Conservation (phyloP, 257 asterid species). For the Scutellaria galericulata region DNA sequence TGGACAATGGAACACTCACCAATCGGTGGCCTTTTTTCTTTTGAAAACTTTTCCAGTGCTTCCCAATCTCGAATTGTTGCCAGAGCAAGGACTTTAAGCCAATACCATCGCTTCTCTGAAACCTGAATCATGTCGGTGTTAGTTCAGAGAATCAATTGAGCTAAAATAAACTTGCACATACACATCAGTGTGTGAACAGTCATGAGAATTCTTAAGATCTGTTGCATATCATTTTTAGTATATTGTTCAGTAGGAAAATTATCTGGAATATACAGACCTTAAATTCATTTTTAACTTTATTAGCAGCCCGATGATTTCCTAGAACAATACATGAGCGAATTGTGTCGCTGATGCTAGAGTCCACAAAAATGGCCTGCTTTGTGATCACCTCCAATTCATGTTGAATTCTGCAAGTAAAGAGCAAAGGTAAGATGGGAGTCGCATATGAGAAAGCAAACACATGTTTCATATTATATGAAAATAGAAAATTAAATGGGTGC, state of each 20-base stretch:
- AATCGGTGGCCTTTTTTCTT: constrained; percentile 91
- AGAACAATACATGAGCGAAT: constrained; percentile 92
- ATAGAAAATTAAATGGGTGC: not conserved
- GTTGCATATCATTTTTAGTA: not conserved
- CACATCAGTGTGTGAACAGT: not conserved
- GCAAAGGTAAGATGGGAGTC: constrained; percentile 30
- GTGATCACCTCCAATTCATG: constrained; percentile 82
- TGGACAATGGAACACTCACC: constrained; percentile 50
- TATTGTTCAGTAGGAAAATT: constrained; percentile 20
- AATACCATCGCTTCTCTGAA: constrained; percentile 96
- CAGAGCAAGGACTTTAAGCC: constrained; percentile 96
- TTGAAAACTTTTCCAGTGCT: constrained; percentile 84
- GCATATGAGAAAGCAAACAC: constrained; percentile 18
- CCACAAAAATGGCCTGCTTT: constrained; percentile 91
- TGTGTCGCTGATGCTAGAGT: constrained; percentile 95
- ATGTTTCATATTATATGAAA: not conserved
- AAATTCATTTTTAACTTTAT: constrained; percentile 77
- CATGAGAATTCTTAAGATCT: constrained; percentile 14
- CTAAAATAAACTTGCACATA: not conserved
- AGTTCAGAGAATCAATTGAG: constrained; percentile 17
- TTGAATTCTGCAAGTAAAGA: constrained; percentile 65
- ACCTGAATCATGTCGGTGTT: constrained; percentile 59
- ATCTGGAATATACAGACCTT: constrained; percentile 59
- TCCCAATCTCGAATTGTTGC: constrained; percentile 95
- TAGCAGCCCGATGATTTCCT: constrained; percentile 87